Evolutionary conservation across 2,329 filamentous ascomycete genomes (phyloP).

Genomic region (Diaporthe vaccinii): DNA sequence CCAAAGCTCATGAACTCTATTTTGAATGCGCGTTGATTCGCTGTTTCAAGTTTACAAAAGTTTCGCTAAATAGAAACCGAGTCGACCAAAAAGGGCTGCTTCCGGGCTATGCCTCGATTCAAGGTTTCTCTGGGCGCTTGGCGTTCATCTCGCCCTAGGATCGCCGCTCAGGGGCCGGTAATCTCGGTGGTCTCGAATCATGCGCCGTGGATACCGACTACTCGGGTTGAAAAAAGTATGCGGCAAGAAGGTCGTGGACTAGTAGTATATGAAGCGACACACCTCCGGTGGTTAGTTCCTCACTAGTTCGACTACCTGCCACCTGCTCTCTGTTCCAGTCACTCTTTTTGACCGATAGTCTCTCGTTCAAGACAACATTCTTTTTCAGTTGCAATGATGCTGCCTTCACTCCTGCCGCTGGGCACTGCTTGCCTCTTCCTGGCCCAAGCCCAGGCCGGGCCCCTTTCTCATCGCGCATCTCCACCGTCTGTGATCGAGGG

Average conservation of each 20-base stretch:
- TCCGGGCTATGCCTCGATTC: conserved; percentile 20
- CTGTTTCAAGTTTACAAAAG: conserved; percentile 30
- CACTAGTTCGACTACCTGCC: not conserved
- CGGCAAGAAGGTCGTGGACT: not conserved
- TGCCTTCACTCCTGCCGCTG: not conserved
- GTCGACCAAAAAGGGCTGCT: conserved; percentile 11
- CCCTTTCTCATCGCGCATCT: not conserved
- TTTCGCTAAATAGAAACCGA: conserved; percentile 24
- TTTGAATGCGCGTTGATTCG: not conserved
- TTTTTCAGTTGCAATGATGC: not conserved
- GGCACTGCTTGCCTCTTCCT: conserved; percentile 14
- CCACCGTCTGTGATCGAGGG: conserved; percentile 2
- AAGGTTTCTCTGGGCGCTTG: conserved; percentile 28
- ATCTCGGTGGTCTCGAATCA: conserved; percentile 31
- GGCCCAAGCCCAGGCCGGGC: conserved; percentile 19
- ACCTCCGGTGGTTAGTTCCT: not conserved
- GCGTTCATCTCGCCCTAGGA: conserved; percentile 25
- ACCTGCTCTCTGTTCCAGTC: not conserved
- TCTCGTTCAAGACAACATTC: not conserved
- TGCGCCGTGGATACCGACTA: conserved; percentile 13
- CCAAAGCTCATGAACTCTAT: not conserved
- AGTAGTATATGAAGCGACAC: not conserved
- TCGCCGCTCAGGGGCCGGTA: conserved; percentile 20
- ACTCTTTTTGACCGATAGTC: not conserved
- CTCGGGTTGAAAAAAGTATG: not conserved